Percentiles rank a stretch among this genome's conserved stretches.
These are phyloP conservation scores for Cardiospermum halicacabum DNA, from an alignment of 345 rosid genomes.

Conservation along the genomic window DNA sequence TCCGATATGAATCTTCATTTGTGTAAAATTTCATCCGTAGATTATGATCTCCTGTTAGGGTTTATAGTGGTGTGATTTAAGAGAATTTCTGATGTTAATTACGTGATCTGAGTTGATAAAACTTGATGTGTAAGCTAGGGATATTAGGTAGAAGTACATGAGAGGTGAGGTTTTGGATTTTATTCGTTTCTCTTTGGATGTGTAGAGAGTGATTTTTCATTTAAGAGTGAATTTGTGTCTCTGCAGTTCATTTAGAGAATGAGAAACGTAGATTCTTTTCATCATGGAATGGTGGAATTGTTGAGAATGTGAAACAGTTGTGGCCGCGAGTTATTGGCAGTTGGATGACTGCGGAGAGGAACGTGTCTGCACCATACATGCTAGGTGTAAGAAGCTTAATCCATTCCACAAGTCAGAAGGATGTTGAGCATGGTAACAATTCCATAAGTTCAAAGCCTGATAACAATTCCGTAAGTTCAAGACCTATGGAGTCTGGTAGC, in stretches of 20 bases:
- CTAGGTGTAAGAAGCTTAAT: slow-evolving; percentile 28
- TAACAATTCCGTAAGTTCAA: too few relatives aligned
- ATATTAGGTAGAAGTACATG: not conserved
- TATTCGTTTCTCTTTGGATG: not conserved
- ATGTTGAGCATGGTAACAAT: slow-evolving; percentile 18
- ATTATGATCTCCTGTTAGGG: not conserved
- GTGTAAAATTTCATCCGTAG: not conserved
- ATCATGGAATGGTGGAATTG: slow-evolving; percentile 15
- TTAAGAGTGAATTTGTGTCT: not conserved
- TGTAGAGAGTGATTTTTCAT: not conserved
- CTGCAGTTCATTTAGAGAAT: slow-evolving; percentile 26
- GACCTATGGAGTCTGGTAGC: too few relatives aligned
- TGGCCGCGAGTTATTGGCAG: slow-evolving; percentile 10
- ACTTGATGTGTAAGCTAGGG: not conserved
- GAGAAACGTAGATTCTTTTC: slow-evolving; percentile 6
- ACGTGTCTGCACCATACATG: slow-evolving; percentile 20
- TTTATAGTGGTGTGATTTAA: not conserved
- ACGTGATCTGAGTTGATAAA: not conserved
- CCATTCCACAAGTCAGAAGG: slow-evolving; percentile 27
- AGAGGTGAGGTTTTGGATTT: not conserved
- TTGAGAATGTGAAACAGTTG: slow-evolving; percentile 11
- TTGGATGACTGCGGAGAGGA: slow-evolving; percentile 13
- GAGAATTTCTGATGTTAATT: not conserved
- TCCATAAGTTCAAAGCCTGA: too few relatives aligned
- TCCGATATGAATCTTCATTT: not conserved